Conservation (phyloP, 305 asterid species). For the Ilex paraguariensis region DNA sequence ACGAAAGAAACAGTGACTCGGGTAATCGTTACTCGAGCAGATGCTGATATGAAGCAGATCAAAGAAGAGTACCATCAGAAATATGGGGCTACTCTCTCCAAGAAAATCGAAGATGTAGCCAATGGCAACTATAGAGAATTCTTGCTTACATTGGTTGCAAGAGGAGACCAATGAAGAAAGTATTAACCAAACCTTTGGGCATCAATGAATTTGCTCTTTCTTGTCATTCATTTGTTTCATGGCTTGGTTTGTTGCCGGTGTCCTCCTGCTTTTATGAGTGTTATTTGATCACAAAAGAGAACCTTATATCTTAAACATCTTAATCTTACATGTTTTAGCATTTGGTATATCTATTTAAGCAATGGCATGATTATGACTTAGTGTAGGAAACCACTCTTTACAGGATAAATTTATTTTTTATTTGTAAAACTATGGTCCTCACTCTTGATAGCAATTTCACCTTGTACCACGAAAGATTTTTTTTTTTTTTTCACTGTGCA, state of each 20-base stretch:
- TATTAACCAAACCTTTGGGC: background rate
- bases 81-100: constrained; percentile 36
- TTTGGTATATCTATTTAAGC: no score
- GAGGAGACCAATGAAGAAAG: constrained; percentile 30
- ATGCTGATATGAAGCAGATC: constrained; percentile 61
- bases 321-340: no score
- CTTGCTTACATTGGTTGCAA: constrained; percentile 29
- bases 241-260: background rate
- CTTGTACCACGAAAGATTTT: no score
- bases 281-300: no score
- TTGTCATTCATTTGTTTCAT: background rate
- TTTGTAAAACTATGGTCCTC: no score
- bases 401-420: no score
- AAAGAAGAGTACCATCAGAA: constrained; percentile 42
- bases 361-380: no score
- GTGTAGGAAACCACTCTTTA: no score
- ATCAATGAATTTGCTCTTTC: background rate
- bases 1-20: constrained; percentile 58
- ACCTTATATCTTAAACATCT: no score
- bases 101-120: constrained; percentile 52
- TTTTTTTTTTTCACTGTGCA: no score
- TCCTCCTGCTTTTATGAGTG: background rate
- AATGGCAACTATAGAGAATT: constrained; percentile 79
- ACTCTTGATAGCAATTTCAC: no score
- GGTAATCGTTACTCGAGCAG: constrained; percentile 69